These are phyloP conservation scores for Kodamaea neixiangensis DNA, from an alignment of 805 yeast genomes.

Conservation along the genomic window DNA sequence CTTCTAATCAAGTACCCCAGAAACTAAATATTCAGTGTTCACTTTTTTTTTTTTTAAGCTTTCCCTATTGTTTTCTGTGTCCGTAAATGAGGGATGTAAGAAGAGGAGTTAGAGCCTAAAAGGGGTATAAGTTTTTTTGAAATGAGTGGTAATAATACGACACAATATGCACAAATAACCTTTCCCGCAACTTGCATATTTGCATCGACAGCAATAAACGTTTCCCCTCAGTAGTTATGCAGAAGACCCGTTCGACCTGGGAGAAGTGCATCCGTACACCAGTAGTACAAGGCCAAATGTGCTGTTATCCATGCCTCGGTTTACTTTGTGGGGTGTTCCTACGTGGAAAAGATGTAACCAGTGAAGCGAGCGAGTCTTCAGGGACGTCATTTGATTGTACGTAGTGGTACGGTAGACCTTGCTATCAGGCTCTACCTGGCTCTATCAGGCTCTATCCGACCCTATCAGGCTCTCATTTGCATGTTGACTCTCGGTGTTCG, in stretches of 20 bases:
- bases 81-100: neutral
- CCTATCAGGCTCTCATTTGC: no score
- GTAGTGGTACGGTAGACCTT: no score
- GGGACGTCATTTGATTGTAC: no score
- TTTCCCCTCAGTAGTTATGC: neutral
- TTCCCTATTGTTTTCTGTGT: neutral
- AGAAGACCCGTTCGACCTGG: neutral
- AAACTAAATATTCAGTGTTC: conserved; percentile 1
- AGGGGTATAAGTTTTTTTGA: neutral
- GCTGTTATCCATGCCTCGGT: neutral
- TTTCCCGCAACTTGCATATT: neutral
- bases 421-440: no score
- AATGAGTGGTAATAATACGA: neutral
- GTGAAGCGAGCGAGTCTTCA: no score
- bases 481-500: no score
- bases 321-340: neutral
- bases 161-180: neutral
- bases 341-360: neutral
- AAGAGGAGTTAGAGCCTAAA: neutral
- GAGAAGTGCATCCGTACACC: neutral
- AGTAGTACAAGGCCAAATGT: neutral
- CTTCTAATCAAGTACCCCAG: conserved; percentile 4
- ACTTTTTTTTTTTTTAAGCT: neutral
- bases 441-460: no score
- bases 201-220: neutral